phyloP scores from a whole-genome alignment of 176 grass and related monocot species.

The Luzula sylvatica region DNA sequence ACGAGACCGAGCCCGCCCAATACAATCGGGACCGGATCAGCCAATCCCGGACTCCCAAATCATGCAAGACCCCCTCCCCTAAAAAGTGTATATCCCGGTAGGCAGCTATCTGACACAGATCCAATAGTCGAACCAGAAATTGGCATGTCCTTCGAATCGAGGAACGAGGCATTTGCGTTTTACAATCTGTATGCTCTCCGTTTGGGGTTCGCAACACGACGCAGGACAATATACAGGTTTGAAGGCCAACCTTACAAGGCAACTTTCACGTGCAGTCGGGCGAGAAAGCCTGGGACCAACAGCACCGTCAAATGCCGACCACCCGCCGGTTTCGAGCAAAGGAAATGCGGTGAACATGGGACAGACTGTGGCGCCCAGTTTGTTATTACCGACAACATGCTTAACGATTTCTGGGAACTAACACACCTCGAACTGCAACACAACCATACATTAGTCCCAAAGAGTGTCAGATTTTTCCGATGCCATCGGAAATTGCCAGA shows the following conservation, averaged over 20 bases:
- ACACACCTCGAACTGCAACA: too few relatives aligned
- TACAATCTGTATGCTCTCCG: conserved; percentile 55
- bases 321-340: conserved; percentile 34
- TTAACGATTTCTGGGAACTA: too few relatives aligned
- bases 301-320: conserved; percentile 26
- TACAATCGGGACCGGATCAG: too few relatives aligned
- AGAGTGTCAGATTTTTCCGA: conserved; percentile 14
- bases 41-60: too few relatives aligned
- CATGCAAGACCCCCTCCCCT: too few relatives aligned
- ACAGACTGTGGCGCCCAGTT: conserved; percentile 60
- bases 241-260: conserved; percentile 64
- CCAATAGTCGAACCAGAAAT: conserved; percentile 31
- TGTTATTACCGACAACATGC: conserved; percentile 9
- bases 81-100: too few relatives aligned
- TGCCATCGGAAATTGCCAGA: conserved; percentile 51
- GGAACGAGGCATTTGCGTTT: conserved; percentile 73
- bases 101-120: too few relatives aligned
- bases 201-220: conserved; percentile 55
- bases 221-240: conserved; percentile 58
- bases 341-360: conserved; percentile 64
- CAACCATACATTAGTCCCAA: too few relatives aligned
- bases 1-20: too few relatives aligned
- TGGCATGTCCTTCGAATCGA: conserved; percentile 58
- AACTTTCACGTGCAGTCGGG: conserved; percentile 65
- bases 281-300: conserved; percentile 48